These are phyloP conservation scores for Metschnikowia orientalis DNA, from an alignment of 805 yeast genomes.

Conservation along the genomic window DNA sequence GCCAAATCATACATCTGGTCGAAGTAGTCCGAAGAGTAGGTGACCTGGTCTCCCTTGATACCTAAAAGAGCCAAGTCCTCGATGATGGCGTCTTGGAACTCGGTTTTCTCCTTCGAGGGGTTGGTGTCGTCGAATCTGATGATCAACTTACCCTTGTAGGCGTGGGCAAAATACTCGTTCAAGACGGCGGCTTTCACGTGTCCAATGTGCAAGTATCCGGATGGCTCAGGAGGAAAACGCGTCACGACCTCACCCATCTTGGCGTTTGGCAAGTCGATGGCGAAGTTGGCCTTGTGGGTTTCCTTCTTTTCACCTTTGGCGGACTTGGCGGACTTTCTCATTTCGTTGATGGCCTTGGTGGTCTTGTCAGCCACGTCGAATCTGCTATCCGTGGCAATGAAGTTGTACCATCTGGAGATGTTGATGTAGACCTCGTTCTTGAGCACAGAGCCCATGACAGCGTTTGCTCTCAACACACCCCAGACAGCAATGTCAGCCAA, in stretches of 20 bases:
- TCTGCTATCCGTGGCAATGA: conserved; percentile 53
- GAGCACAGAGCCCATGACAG: conserved; percentile 85
- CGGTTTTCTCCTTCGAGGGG: conserved; percentile 93
- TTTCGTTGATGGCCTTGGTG: conserved; percentile 65
- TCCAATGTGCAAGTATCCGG: conserved; percentile 98
- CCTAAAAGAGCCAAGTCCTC: conserved; percentile 91
- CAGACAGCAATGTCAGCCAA: conserved; percentile 83
- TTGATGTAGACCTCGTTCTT: conserved; percentile 81
- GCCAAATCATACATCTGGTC: conserved; percentile 86
- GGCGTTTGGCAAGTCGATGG: conserved; percentile 89
- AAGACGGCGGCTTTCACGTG: conserved; percentile 98
- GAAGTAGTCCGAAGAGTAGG: conserved; percentile 93
- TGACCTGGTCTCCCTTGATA: conserved; percentile 81
- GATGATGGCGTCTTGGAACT: conserved; percentile 88
- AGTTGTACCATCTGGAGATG: conserved; percentile 89
- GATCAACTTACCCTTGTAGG: conserved; percentile 93
- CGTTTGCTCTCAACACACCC: conserved; percentile 93
- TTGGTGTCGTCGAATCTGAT: conserved; percentile 98
- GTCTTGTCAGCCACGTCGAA: conserved; percentile 68
- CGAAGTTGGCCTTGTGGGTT: conserved; percentile 90
- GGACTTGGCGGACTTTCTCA: conserved; percentile 62
- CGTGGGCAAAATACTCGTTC: conserved; percentile 94
- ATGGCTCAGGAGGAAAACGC: conserved; percentile 99
- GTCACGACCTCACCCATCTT: conserved; percentile 93
- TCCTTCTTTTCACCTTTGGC: conserved; percentile 65